Evolutionary conservation across 768 basidiomycete genomes (phyloP).

Genomic region (Suillus variegatus): DNA sequence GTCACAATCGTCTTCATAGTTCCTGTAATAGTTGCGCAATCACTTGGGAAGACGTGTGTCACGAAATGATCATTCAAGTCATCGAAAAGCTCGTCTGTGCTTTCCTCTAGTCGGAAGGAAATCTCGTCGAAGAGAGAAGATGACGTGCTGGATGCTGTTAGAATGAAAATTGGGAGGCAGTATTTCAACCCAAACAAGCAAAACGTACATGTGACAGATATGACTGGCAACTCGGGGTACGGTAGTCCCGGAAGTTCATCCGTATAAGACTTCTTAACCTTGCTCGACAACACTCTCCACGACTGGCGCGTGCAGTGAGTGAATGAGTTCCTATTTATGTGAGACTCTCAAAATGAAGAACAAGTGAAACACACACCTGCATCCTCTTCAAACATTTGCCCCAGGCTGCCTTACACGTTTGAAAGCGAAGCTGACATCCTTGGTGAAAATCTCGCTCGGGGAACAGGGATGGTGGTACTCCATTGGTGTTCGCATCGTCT

Average conservation of each 20-base stretch:
- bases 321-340: constrained; percentile 43
- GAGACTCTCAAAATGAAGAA: not conserved
- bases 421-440: constrained; percentile 43
- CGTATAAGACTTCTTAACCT: constrained; percentile 46
- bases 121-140: constrained; percentile 50
- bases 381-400: constrained; percentile 55
- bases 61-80: constrained; percentile 29
- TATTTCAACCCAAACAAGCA: not conserved
- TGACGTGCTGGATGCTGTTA: constrained; percentile 43
- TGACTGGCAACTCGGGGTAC: constrained; percentile 58
- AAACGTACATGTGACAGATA: constrained; percentile 54
- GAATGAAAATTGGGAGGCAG: not conserved
- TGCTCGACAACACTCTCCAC: constrained; percentile 44
- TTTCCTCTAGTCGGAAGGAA: constrained; percentile 36
- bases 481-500: not conserved
- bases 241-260: constrained; percentile 56
- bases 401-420: constrained; percentile 61
- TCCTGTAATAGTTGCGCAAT: constrained; percentile 51
- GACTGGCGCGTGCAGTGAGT: constrained; percentile 49
- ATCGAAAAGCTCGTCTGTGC: constrained; percentile 24
- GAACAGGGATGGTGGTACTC: constrained; percentile 17
- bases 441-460: constrained; percentile 31
- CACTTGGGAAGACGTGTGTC: constrained; percentile 57
- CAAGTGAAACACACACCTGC: constrained; percentile 42
- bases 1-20: constrained; percentile 58